Percentiles rank a stretch among this genome's conserved stretches.
These are phyloP conservation scores for Aspergillus sp. DNA, from an alignment of 2,329 filamentous ascomycete genomes.

Conservation along the genomic window DNA sequence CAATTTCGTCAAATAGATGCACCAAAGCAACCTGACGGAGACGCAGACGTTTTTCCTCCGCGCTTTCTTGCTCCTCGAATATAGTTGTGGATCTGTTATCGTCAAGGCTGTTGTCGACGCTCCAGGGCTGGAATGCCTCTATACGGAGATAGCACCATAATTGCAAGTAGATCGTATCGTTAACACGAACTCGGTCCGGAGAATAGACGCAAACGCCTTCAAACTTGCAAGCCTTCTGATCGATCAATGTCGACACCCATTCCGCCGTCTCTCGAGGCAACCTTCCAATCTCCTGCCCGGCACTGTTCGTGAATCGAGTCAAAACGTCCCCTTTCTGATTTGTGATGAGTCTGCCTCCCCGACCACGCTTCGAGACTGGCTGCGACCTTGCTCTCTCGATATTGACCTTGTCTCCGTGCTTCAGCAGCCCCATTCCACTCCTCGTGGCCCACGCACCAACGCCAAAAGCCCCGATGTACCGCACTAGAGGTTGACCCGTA, in stretches of 20 bases:
- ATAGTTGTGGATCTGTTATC: slow-evolving; percentile 70
- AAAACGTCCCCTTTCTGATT: slow-evolving; percentile 77
- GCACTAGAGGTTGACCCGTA: slow-evolving; percentile 46
- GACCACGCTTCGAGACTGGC: slow-evolving; percentile 51
- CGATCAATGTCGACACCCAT: slow-evolving; percentile 90
- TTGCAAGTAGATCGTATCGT: slow-evolving; percentile 93
- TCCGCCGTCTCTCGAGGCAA: slow-evolving; percentile 81
- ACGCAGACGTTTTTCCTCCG: slow-evolving; percentile 79
- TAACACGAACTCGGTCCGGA: slow-evolving; percentile 79
- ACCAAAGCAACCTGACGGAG: slow-evolving; percentile 85
- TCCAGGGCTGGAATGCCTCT: slow-evolving; percentile 67
- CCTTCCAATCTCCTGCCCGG: slow-evolving; percentile 80
- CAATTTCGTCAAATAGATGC: slow-evolving; percentile 85
- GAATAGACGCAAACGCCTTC: slow-evolving; percentile 87
- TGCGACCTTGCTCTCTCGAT: slow-evolving; percentile 84
- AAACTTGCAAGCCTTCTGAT: slow-evolving; percentile 84
- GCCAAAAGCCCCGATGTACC: slow-evolving; percentile 91
- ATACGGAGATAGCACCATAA: slow-evolving; percentile 73
- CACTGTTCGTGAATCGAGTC: slow-evolving; percentile 81
- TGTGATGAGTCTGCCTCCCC: slow-evolving; percentile 43
- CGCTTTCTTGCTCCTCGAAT: slow-evolving; percentile 82
- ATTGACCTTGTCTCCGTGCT: slow-evolving; percentile 76
- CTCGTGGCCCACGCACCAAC: slow-evolving; percentile 88
- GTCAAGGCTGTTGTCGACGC: slow-evolving; percentile 54
- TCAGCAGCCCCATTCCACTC: slow-evolving; percentile 72